Evolutionary conservation across 78 protist species (phyloP), one percentile per base, ranked within the genome.

Genomic region (Capsaspora owczarzaki): DNA sequence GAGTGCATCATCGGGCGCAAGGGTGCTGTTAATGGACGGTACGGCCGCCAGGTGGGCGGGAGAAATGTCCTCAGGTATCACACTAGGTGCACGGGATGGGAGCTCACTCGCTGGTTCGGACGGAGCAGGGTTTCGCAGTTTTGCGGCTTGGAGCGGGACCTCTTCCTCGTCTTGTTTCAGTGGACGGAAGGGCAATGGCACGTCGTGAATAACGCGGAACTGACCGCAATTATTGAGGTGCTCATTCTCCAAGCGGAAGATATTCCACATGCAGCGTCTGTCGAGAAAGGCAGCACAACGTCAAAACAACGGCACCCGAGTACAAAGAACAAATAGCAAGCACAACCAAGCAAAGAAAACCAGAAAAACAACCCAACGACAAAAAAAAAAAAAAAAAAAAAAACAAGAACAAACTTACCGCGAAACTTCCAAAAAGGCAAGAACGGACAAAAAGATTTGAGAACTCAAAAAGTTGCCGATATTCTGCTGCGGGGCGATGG

Each of bases 131-230:
- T n/a, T n/a, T n/a, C n/a, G n/a, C n/a, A n/a, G n/a, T n/a, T n/a
- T n/a, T n/a, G n/a, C n/a, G n/a, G n/a, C n/a, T n/a, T n/a, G n/a
- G n/a, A n/a, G n/a, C n/a, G n/a, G n/a, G n/a, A n/a, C n/a, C n/a
- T n/a, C n/a, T n/a, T n/a, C n/a, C n/a, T n/a, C n/a, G n/a, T n/a
- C n/a, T n/a, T n/a, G n/a, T n/a, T n/a, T n/a, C n/a, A n/a, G n/a
- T n/a, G n/a, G n/a, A n/a, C n/a, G n/a, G n/a, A 53, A 87, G 0
- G 91, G 91, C 46, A 87, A 75, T 29, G 87, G 87, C 43, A 87
- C 74, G 42, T 79, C 85, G 51, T 81, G 35, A 31, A 63, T 31
- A 23, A 40, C 66, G 27, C 68, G 82, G 56, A 79, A 79, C 75
- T 79, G 33, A n/a, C 61, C 71, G 43, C 69, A 41, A 49, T 79